These are phyloP conservation scores for Melanopsichium pennsylvanicum DNA, from an alignment of 1,284 basidiomycete species.

Conservation along the genomic window DNA sequence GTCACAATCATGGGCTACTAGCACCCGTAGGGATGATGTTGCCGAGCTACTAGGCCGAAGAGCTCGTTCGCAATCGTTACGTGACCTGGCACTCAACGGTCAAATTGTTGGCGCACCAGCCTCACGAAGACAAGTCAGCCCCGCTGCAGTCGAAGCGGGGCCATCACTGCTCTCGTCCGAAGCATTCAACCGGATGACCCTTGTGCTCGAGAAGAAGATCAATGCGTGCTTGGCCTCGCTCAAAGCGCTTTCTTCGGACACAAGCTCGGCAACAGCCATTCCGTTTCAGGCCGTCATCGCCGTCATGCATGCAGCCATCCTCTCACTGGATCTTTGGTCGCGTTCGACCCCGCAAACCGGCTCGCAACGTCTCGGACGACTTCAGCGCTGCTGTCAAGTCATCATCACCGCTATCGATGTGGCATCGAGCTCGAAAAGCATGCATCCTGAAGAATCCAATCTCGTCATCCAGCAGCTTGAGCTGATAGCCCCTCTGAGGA, in stretches of 20 bases:
- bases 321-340: slow-evolving; percentile 11
- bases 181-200: slow-evolving; percentile 8
- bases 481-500: background rate
- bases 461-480: slow-evolving; percentile 20
- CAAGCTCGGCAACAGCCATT: background rate
- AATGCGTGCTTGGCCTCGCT: slow-evolving; percentile 9
- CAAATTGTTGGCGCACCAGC: background rate
- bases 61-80: slow-evolving; percentile 8
- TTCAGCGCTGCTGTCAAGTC: slow-evolving; percentile 13
- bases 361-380: background rate
- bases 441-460: background rate
- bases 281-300: slow-evolving; percentile 1
- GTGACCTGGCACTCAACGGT: slow-evolving; percentile 5
- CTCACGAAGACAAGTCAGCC: background rate
- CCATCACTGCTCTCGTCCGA: slow-evolving; percentile 10
- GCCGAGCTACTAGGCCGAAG: slow-evolving; percentile 11
- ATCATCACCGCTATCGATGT: slow-evolving; percentile 6
- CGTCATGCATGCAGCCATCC: slow-evolving; percentile 12
- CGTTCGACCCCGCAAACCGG: background rate
- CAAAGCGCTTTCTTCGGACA: background rate
- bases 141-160: background rate
- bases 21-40: background rate
- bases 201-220: slow-evolving; percentile 25
- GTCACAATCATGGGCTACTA: too few relatives aligned
- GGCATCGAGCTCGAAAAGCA: background rate